A percentile compares a stretch with the other conserved stretches of the same genome.
Conservation (phyloP, 345 rosid genomes). For the Rubroshorea leprosula region DNA sequence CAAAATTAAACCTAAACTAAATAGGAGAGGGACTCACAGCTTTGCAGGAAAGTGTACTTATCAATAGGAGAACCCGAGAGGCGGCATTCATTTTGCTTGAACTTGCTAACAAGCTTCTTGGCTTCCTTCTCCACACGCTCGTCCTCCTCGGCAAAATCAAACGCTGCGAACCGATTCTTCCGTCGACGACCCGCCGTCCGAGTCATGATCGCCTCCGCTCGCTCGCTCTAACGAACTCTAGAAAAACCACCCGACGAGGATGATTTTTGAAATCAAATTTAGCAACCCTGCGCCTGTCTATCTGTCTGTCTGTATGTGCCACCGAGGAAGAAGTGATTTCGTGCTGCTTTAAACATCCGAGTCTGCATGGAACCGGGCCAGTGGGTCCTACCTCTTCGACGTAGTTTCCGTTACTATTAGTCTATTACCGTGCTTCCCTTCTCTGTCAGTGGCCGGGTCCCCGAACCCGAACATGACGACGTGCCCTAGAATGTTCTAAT, state of each 20-base stretch:
- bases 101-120: conserved; percentile 23
- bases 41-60: conserved; percentile 36
- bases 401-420: no score
- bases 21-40: conserved; percentile 29
- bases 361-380: no score
- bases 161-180: conserved; percentile 22
- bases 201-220: conserved; percentile 25
- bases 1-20: background rate
- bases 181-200: conserved; percentile 18
- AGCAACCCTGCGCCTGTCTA: no score
- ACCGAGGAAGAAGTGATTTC: no score
- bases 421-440: no score
- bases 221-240: background rate
- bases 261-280: background rate
- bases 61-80: conserved; percentile 12
- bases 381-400: no score
- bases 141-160: conserved; percentile 43
- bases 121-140: conserved; percentile 29
- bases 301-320: no score
- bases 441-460: no score
- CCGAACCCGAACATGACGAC: no score
- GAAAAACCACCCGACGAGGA: background rate
- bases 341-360: no score
- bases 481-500: no score
- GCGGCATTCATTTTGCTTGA: conserved; percentile 3